phyloP scores from a whole-genome alignment of 2,329 filamentous ascomycete genomes.

The Coniosporium uncinatum region DNA sequence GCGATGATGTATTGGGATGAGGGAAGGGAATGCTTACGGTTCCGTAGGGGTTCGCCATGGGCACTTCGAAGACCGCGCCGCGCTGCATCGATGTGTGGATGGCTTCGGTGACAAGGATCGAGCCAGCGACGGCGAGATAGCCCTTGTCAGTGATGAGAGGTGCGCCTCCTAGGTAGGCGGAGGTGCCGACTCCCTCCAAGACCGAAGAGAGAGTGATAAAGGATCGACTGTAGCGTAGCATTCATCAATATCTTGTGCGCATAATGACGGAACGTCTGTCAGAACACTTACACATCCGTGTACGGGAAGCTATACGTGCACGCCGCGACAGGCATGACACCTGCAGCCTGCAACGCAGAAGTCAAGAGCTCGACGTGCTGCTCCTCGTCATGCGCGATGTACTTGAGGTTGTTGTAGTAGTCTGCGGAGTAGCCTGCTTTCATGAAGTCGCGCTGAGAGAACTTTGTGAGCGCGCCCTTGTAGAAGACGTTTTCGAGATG shows the following conservation, averaged over 20 bases:
- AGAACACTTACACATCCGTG: too few relatives aligned
- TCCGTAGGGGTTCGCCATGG: conserved; percentile 56
- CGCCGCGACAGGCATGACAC: conserved; percentile 42
- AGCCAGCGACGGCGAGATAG: conserved; percentile 55
- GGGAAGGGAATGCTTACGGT: too few relatives aligned
- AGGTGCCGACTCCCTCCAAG: conserved; percentile 51
- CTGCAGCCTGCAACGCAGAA: conserved; percentile 34
- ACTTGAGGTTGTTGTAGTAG: conserved; percentile 53
- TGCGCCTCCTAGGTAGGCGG: conserved; percentile 58
- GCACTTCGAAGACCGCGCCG: conserved; percentile 36
- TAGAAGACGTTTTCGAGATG: conserved; percentile 60
- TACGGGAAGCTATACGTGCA: conserved; percentile 56
- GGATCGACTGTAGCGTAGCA: conserved; percentile 37
- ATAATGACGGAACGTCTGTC: too few relatives aligned
- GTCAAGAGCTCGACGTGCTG: conserved; percentile 53
- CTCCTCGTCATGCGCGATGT: conserved; percentile 50
- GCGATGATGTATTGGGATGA: too few relatives aligned
- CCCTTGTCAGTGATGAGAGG: conserved; percentile 48
- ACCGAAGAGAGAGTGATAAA: conserved; percentile 48
- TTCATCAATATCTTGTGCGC: too few relatives aligned
- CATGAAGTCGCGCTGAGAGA: conserved; percentile 45
- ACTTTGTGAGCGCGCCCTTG: conserved; percentile 51
- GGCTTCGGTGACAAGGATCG: conserved; percentile 60
- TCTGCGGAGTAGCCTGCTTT: conserved; percentile 40
- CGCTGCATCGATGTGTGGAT: conserved; percentile 57